Percentiles rank a stretch among this genome's conserved stretches.
These are phyloP conservation scores for Neurospora intermedia DNA, from an alignment of 495 filamentous ascomycete species.

Conservation along the genomic window DNA sequence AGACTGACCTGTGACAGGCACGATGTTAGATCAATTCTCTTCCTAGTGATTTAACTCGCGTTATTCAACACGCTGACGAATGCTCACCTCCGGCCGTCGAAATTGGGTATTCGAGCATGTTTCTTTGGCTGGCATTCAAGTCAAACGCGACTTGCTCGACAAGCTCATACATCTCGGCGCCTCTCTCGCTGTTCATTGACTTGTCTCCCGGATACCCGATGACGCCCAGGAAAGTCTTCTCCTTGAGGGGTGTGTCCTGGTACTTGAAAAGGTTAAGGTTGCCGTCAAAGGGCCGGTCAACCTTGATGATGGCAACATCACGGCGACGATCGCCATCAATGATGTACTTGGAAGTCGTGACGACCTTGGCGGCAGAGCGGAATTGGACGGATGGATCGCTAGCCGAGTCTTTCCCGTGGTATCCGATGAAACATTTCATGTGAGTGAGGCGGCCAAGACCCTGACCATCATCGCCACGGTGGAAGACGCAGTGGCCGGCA, in stretches of 20 bases:
- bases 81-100: background rate
- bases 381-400: background rate
- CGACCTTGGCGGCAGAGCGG: background rate
- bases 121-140: background rate
- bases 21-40: too few species aligned
- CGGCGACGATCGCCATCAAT: background rate
- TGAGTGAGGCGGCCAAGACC: background rate
- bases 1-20: background rate
- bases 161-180: background rate
- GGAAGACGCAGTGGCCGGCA: background rate
- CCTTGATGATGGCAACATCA: background rate
- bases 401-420: accelerated
- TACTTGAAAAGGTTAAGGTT: background rate
- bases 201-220: background rate
- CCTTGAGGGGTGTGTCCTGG: background rate
- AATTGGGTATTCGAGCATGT: background rate
- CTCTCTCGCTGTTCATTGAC: background rate
- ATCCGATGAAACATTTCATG: background rate
- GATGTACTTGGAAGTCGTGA: background rate
- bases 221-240: accelerated
- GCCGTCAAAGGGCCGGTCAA: accelerated
- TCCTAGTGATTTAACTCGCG: too few species aligned
- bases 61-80: too few species aligned
- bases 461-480: background rate
- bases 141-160: background rate